These are phyloP conservation scores for Xerocomus tenax DNA, from an alignment of 1,284 basidiomycete genomes.

Conservation along the genomic window DNA sequence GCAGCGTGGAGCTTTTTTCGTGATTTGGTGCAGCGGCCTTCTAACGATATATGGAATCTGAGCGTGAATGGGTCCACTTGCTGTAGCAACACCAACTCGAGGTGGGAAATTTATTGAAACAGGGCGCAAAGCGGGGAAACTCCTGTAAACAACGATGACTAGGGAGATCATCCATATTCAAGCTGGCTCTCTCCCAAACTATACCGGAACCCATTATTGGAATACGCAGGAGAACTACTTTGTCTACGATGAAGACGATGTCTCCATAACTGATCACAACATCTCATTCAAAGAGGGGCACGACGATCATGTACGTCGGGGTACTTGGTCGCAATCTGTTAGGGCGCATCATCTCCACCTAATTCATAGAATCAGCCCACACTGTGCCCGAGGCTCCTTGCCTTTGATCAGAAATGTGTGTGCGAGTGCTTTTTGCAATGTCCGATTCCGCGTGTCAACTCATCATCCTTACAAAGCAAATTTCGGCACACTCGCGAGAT, in stretches of 20 bases:
- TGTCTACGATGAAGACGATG: constrained; percentile 40
- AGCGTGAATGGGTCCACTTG: background rate
- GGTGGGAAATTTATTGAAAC: background rate
- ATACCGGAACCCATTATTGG: constrained; percentile 70
- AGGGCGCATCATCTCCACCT: constrained; percentile 2
- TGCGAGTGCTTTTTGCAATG: constrained; percentile 26
- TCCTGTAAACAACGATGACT: constrained; percentile 39
- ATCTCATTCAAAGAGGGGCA: constrained; percentile 59
- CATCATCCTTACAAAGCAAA: constrained; percentile 38
- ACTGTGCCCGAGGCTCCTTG: constrained; percentile 53
- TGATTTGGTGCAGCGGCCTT: background rate
- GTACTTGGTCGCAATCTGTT: background rate
- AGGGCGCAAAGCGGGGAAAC: no score
- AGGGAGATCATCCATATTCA: constrained; percentile 72
- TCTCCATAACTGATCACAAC: constrained; percentile 42
- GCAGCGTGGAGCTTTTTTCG: background rate
- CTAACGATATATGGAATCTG: background rate
- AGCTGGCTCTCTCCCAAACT: constrained; percentile 59
- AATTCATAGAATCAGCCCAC: constrained; percentile 44
- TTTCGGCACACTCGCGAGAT: constrained; percentile 50
- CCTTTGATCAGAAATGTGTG: constrained; percentile 64
- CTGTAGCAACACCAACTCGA: background rate
- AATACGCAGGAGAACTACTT: constrained; percentile 70
- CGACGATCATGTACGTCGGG: constrained; percentile 37
- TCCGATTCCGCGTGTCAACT: constrained; percentile 3